A percentile compares a stretch with the other conserved stretches of the same genome.
These are phyloP conservation scores for Simplicillium aogashimaense DNA, from an alignment of 2,329 filamentous ascomycete species.

Conservation along the genomic window DNA sequence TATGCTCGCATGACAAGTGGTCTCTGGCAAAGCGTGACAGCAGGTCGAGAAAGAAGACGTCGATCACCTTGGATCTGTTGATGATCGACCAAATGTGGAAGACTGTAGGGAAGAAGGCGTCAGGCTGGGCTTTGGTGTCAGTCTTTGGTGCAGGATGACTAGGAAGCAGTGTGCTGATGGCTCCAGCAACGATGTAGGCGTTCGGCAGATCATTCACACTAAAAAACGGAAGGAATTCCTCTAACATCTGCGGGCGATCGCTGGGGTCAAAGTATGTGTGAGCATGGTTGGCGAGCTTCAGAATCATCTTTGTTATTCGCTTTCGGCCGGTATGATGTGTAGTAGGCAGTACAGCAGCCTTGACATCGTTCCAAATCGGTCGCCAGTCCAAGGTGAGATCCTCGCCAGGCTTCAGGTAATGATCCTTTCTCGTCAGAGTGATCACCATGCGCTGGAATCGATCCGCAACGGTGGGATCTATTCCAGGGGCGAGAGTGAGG, in stretches of 20 bases:
- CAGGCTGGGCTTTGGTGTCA: conserved; percentile 68
- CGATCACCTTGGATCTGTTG: conserved; percentile 78
- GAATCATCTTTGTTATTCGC: conserved; percentile 54
- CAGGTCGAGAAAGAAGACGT: conserved; percentile 81
- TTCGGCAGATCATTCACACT: conserved; percentile 87
- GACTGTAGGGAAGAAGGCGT: conserved; percentile 82
- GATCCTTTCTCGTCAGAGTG: conserved; percentile 87
- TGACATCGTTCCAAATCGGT: conserved; percentile 86
- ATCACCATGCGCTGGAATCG: conserved; percentile 96
- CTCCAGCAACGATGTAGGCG: conserved; percentile 83
- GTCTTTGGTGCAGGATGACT: conserved; percentile 67
- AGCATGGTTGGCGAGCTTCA: conserved; percentile 82
- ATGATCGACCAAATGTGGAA: conserved; percentile 96
- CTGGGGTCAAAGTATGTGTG: conserved; percentile 88
- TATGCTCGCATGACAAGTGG: conserved; percentile 61
- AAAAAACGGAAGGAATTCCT: conserved; percentile 78
- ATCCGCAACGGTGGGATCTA: conserved; percentile 74
- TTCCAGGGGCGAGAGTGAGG: conserved; percentile 77
- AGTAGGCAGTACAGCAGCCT: conserved; percentile 78
- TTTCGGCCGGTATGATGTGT: conserved; percentile 46
- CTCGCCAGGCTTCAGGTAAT: conserved; percentile 83
- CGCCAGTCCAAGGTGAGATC: conserved; percentile 91
- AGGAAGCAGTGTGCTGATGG: conserved; percentile 80
- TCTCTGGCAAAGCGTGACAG: conserved; percentile 82
- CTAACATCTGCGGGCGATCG: conserved; percentile 72